A percentile compares a stretch with the other conserved stretches of the same genome.
These are phyloP conservation scores for Ascochyta lentis DNA, from an alignment of 2,329 filamentous ascomycete species.

Conservation along the genomic window DNA sequence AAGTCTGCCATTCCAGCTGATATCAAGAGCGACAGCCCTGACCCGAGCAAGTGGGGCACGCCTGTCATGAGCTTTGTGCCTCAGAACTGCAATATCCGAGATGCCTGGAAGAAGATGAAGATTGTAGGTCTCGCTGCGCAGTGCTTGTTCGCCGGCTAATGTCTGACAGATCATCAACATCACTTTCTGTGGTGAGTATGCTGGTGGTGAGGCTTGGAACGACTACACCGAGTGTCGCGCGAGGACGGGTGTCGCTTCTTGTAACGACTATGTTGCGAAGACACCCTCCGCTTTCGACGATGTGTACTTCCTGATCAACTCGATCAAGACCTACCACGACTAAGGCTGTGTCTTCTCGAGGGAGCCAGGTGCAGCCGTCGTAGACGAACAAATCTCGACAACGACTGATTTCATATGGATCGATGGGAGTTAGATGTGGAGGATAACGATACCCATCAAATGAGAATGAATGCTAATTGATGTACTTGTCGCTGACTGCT, in stretches of 20 bases:
- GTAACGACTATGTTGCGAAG: conserved; percentile 27
- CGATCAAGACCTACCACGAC: conserved; percentile 17
- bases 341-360: not conserved
- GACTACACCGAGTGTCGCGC: conserved; percentile 10
- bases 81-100: conserved; percentile 53
- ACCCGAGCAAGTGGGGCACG: conserved; percentile 54
- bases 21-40: conserved; percentile 52
- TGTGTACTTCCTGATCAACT: conserved; percentile 30
- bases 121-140: conserved; percentile 12
- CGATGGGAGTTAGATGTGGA: too few species aligned
- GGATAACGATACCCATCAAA: too few species aligned
- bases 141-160: not conserved
- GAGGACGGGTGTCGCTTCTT: conserved; percentile 55
- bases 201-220: conserved; percentile 58
- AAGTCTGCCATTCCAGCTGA: conserved; percentile 54
- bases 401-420: too few species aligned
- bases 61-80: conserved; percentile 40
- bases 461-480: too few species aligned
- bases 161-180: conserved; percentile 50
- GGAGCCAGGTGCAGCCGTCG: too few species aligned
- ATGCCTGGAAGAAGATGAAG: conserved; percentile 27
- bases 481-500: too few species aligned
- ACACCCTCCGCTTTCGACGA: conserved; percentile 29
- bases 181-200: conserved; percentile 54
- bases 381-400: too few species aligned